These are phyloP conservation scores for Leccinum truebloodii DNA, from an alignment of 768 basidiomycete genomes.

Conservation along the genomic window DNA sequence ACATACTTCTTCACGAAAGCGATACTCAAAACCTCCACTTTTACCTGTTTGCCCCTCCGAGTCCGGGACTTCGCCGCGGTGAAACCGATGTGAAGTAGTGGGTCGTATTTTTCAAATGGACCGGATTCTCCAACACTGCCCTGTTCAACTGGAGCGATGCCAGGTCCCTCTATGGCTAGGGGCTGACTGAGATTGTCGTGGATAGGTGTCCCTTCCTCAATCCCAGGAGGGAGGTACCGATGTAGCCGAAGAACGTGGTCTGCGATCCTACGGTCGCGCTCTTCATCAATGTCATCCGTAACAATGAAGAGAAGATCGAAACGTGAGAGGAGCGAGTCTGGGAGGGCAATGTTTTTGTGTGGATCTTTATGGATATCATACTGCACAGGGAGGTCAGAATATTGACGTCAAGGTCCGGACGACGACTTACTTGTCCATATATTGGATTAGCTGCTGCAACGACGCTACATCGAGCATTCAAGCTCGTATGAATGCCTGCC, in stretches of 20 bases:
- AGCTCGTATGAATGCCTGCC: constrained; percentile 96
- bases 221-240: constrained; percentile 92
- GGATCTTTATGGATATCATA: constrained; percentile 99
- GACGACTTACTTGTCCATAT: constrained; percentile 79
- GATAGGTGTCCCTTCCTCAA: constrained; percentile 93
- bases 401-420: background rate
- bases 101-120: constrained; percentile 96
- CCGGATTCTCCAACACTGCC: constrained; percentile 46
- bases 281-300: constrained; percentile 96
- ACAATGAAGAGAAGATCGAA: constrained; percentile 98
- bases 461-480: constrained; percentile 97
- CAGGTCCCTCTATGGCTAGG: constrained; percentile 82
- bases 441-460: constrained; percentile 99
- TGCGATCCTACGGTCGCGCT: constrained; percentile 89
- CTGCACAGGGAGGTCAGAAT: constrained; percentile 41
- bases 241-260: constrained; percentile 98
- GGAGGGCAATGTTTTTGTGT: constrained; percentile 97
- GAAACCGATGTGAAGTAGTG: constrained; percentile 87
- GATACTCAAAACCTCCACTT: constrained; percentile 87
- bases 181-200: constrained; percentile 88
- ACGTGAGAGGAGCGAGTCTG: constrained; percentile 96
- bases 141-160: constrained; percentile 38
- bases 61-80: constrained; percentile 48
- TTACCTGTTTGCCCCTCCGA: constrained; percentile 57
- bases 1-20: constrained; percentile 98